A percentile compares a stretch with the other conserved stretches of the same genome.
These are phyloP conservation scores for Torulaspora franciscae DNA, from an alignment of 805 yeast species.

Conservation along the genomic window DNA sequence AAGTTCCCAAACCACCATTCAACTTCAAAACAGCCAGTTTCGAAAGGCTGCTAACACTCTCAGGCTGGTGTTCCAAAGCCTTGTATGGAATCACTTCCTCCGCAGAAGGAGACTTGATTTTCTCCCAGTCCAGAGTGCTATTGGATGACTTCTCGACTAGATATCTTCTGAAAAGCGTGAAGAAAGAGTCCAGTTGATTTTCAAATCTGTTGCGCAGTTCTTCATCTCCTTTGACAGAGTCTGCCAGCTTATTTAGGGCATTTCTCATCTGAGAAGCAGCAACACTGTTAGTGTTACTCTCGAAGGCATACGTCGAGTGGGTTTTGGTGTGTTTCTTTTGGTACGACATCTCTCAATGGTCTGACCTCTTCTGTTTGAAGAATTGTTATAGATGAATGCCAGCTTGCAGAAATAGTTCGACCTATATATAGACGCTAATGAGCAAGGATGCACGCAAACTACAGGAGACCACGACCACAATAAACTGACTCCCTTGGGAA, in stretches of 20 bases:
- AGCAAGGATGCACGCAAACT: neutral
- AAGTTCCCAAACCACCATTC: constrained; percentile 98
- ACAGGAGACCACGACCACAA: neutral
- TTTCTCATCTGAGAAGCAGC: constrained; percentile 98
- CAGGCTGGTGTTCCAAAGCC: constrained; percentile 23
- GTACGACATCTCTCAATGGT: constrained; percentile 15
- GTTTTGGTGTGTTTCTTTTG: constrained; percentile 40
- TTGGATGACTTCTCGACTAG: constrained; percentile 84
- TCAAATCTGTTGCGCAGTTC: constrained; percentile 60
- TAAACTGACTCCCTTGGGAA: neutral
- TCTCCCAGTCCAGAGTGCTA: constrained; percentile 85
- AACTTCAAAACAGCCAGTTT: constrained; percentile 93
- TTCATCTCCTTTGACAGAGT: constrained; percentile 55
- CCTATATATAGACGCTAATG: neutral
- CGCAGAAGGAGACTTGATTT: constrained; percentile 82
- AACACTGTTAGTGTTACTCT: constrained; percentile 87
- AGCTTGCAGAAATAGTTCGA: neutral
- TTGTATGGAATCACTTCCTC: constrained; percentile 85
- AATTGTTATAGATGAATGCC: neutral
- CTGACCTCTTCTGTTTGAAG: neutral
- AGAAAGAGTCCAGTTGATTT: constrained; percentile 89
- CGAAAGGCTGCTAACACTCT: constrained; percentile 45
- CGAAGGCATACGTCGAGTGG: constrained; percentile 64
- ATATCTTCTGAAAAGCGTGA: constrained; percentile 88
- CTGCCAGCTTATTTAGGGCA: constrained; percentile 83